Evolutionary conservation across 208 protist species (phyloP), one percentile per base, ranked within the genome.

Genomic region (Crithidia fasciculata): DNA sequence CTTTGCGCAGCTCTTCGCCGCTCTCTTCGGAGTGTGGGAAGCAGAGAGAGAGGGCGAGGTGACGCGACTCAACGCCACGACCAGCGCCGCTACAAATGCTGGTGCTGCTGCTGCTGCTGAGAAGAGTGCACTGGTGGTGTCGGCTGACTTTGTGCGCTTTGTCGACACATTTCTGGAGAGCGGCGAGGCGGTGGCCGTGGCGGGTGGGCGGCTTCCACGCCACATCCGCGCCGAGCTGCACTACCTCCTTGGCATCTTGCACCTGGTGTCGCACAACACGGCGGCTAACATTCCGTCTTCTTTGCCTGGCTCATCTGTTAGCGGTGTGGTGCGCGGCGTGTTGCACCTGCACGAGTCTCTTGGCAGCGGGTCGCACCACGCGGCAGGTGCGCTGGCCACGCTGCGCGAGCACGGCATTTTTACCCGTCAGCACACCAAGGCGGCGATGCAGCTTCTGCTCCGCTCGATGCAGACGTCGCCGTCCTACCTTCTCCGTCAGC

Each of bases 321-420:
- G 19, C 28, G 50, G 19, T 16, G 66, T 64, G 10, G 55, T 62
- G 45, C 76, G 43, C 45, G 77, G 53, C 15, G 57, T 88, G 2
- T 6, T 81, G 13, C 50, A 78, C 15, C 45, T 90, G 8, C 75
- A 92, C 45, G 75, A 84, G 69, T 72, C 87, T 4, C 49, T 88
- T 52, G 83, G 84, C 68, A 12, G 41, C 10, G 88, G 87, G 44
- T 94, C 92, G 5, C 50, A 52, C 36, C 80, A 81, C 57, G 92
- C 92, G 3, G 78, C 82, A 3, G 78, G 79, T 10, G 73, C 87
- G 0, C 58, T 95, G 19, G 84, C 87, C 8, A 92, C 87, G 3
- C 74, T 93, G 49, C 75, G 81, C 19, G 87, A 92, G 57, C 82
- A 93, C 53, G 89, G 92, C 40, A 84, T 96, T 8, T 74, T 86